Evolutionary conservation across 108 stramenopile genomes (phyloP), one percentile per base, ranked within the genome.

Genomic region (Cyclotella cryptica): DNA sequence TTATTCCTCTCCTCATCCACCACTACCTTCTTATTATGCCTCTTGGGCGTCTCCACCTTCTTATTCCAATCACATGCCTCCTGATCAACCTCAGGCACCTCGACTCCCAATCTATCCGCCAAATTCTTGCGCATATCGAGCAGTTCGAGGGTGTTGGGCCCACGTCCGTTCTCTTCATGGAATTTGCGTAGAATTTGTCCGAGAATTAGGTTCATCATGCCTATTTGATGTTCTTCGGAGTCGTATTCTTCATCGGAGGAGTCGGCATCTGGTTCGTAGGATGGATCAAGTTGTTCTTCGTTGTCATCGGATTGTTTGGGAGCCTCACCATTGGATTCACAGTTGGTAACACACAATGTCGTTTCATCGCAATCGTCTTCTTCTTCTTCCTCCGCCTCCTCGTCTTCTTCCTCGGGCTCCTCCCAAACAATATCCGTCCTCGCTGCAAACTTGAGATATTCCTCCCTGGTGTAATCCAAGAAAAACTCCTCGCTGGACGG

Each of bases 201-300:
- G 55, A 96, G 80, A 13, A 96, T 85, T 53, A 96, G 70, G 67
- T 96, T 96, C 86, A 96, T 89, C 91, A 96, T 90, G 63, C 88
- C 90, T 39, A 85, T 79, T 62, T 84, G 83, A 39, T 74, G 72
- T 58, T 79, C 83, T 69, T 84, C 83, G 10, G 72, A 58, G 74
- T 86, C 84, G 59, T 86, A 87, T 60, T 88, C 88, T 47, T 88
- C 86, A 12, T 73, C 75, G 27, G 82, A 35, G 35, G 35, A 74
- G 44, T 84, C 84, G 0, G 35, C 62, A 30, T 85, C 75, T 11
- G 74, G 72, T 10, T 79, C 72, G 46, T 67, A 80, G 51, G 72
- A 81, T 52, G 79, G 86, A 49, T 83, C 87, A 15, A 66, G 54
- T 51, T 82, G 79, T 18, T 74, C 80, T 6, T 79, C 72, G 29